phyloP scores from a whole-genome alignment of 2,329 filamentous ascomycete species.

The Talaromyces atroroseus region DNA sequence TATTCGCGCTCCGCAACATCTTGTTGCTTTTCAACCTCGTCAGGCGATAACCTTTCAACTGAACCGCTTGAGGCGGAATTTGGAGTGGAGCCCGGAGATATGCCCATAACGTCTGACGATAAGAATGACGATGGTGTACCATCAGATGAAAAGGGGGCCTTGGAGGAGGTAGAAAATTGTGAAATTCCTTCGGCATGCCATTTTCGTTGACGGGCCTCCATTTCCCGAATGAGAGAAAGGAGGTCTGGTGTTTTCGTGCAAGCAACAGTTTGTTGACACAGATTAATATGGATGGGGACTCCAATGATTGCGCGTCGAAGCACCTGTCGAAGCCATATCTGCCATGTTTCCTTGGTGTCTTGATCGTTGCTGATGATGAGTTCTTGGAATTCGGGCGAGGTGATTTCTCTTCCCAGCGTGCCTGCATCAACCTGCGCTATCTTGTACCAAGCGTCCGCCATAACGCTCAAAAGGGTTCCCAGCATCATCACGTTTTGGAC shows the following conservation, averaged over 20 bases:
- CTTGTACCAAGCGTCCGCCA: conserved; percentile 41
- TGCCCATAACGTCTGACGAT: not conserved
- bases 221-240: conserved; percentile 33
- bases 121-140: not conserved
- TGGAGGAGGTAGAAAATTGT: not conserved
- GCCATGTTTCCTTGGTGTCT: conserved; percentile 28
- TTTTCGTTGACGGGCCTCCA: conserved; percentile 38
- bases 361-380: conserved; percentile 20
- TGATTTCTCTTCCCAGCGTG: conserved; percentile 32
- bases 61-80: not conserved
- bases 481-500: conserved; percentile 44
- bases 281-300: conserved; percentile 21
- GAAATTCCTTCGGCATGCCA: conserved; percentile 30
- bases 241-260: conserved; percentile 32
- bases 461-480: conserved; percentile 40
- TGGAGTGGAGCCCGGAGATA: not conserved
- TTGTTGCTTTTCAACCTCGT: conserved; percentile 7
- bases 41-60: not conserved
- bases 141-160: not conserved
- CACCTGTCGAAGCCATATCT: conserved; percentile 33
- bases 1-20: conserved; percentile 24
- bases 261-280: conserved; percentile 14
- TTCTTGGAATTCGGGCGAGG: conserved; percentile 27
- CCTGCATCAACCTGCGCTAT: conserved; percentile 32
- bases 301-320: conserved; percentile 33